phyloP scores from a whole-genome alignment of 202 grass and related monocot species.

The Schoenoplectus tabernaemontani region DNA sequence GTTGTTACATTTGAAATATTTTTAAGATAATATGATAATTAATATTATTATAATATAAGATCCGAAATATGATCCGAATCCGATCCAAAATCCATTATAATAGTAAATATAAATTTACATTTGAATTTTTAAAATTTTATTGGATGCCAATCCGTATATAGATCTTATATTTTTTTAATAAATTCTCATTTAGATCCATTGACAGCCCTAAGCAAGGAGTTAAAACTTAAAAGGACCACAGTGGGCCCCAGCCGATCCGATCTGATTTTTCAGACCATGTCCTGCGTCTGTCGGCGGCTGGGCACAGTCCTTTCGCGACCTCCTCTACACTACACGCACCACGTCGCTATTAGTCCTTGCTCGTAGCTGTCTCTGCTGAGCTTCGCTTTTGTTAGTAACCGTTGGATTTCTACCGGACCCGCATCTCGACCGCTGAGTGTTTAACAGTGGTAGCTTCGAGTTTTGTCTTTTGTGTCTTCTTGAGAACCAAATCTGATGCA shows the following conservation, averaged over 20 bases:
- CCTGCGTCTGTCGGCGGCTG: constrained; percentile 17
- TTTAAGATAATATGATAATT: no score
- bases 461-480: constrained; percentile 2
- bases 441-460: not conserved
- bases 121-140: no score
- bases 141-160: no score
- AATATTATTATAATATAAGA: no score
- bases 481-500: not conserved
- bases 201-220: no score
- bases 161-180: no score
- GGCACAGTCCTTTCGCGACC: constrained; percentile 1
- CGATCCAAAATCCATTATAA: no score
- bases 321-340: not conserved
- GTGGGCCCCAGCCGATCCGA: not conserved
- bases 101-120: no score
- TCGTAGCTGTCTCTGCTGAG: not conserved
- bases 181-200: no score
- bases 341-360: not conserved
- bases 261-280: constrained; percentile 8
- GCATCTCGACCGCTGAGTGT: not conserved
- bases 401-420: not conserved
- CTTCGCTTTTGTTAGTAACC: not conserved
- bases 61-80: no score
- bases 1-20: no score
- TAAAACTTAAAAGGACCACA: no score